These are phyloP conservation scores for Boletus rubroflammeus DNA, from an alignment of 768 basidiomycete genomes.

Conservation along the genomic window DNA sequence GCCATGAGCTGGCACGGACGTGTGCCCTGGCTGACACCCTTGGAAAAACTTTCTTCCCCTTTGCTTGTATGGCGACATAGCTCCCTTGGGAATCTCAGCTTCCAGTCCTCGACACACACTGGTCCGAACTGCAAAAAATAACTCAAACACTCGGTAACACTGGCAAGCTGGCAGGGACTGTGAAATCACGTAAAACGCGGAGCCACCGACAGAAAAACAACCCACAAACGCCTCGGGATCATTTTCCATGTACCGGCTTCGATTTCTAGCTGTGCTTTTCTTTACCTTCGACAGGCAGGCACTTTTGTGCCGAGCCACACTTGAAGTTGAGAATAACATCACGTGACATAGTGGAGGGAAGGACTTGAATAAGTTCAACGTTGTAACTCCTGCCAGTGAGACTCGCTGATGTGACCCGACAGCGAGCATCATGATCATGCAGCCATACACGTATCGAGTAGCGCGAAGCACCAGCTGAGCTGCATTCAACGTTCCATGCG, in stretches of 20 bases:
- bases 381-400: background rate
- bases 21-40: conserved; percentile 14
- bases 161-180: background rate
- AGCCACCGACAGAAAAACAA: background rate
- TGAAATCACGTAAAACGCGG: background rate
- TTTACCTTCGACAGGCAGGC: background rate
- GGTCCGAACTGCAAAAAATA: background rate
- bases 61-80: background rate
- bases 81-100: background rate
- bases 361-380: background rate
- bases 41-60: background rate
- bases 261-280: background rate
- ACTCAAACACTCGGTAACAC: background rate
- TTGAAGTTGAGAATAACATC: background rate
- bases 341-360: background rate
- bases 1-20: background rate
- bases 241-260: background rate
- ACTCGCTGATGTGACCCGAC: background rate
- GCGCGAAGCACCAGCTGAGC: background rate
- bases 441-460: no score
- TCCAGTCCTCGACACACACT: background rate
- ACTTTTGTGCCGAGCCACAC: background rate
- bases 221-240: background rate
- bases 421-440: background rate
- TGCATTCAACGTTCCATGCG: background rate